Evolutionary conservation across 305 asterid species (phyloP), one percentile per base, ranked within the genome.

Genomic region (Stenogyne calaminthoides): DNA sequence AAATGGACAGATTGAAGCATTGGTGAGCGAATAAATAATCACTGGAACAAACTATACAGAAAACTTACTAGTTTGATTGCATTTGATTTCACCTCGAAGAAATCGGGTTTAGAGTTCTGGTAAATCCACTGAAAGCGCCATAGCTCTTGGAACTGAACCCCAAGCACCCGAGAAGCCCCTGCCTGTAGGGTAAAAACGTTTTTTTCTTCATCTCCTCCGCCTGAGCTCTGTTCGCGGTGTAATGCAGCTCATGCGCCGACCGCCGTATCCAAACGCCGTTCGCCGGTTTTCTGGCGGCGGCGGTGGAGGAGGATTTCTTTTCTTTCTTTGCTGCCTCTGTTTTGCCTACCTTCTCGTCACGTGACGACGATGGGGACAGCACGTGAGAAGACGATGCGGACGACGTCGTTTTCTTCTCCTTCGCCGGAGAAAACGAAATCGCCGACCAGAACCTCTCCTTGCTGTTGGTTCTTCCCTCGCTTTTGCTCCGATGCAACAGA

Each of bases 141-240:
- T 83, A 83, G 25, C 84, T 80, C 74, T 83, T 83, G 42, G 87
- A 83, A 29, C 83, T 80, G 64, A 83, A 80, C 36, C 88, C 83
- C 44, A 85, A 74, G 87, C 86, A 83, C 20, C 89, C 82, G 34
- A 81, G 39, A 54, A 84, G 67, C 61, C 89, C 86, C 64, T 83
- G 86, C 73, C 81, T 58, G 82, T 87, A 87, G 25, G 92, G 89
- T 64, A 87, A 76, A 72, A 83, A 84, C 29, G 92, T 87, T 83
- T 85, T 83, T 66, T 77, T 85, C 84, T 79, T 87, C 89, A 85
- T 81, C 88, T 85, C 92, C 82, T 87, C 92, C 29, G 89, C 82
- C 59, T 80, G 76, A 59, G 92, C 88, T 82, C 85, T 72, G 72
- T 85, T 85, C 34, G 83, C 78, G 1, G 89, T 83, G 84, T 84